Evolutionary conservation across 1,139 yeast species (phyloP).

Genomic region (Candida sojae): DNA sequence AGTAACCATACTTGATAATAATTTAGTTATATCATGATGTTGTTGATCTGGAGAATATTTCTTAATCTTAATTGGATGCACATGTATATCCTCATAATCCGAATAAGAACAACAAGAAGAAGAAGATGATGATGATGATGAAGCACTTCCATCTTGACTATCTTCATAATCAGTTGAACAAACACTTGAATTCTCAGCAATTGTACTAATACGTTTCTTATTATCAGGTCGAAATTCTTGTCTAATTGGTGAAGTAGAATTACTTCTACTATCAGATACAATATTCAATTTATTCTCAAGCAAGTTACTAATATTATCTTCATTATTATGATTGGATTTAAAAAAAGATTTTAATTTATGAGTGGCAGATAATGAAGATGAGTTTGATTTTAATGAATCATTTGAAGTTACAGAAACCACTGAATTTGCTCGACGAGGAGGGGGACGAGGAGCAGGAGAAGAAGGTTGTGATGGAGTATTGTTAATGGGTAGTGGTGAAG

Average conservation of each 20-base stretch:
- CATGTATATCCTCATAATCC: conserved; percentile 23
- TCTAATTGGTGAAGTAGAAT: neutral
- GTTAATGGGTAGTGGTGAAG: neutral
- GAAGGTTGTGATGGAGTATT: neutral
- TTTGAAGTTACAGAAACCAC: conserved; percentile 6
- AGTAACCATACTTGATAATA: conserved; percentile 35
- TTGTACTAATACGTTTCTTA: conserved; percentile 24
- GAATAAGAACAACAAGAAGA: too few species aligned
- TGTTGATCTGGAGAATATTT: conserved; percentile 11
- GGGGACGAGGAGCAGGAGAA: too few species aligned
- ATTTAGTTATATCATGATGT: conserved; percentile 20
- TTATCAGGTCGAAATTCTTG: neutral
- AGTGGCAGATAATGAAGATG: neutral
- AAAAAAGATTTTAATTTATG: conserved; percentile 7
- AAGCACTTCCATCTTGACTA: neutral
- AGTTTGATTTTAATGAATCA: conserved; percentile 6
- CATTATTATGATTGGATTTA: neutral
- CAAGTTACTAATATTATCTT: neutral
- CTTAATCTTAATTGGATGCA: conserved; percentile 27
- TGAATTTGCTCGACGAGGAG: conserved; percentile 6
- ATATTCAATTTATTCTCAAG: conserved; percentile 1
- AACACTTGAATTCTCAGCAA: conserved; percentile 17
- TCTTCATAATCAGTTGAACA: conserved; percentile 10
- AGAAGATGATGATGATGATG: too few species aligned
- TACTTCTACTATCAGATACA: neutral